phyloP scores from a whole-genome alignment of 352 stramenopile species.

The Paralagenidium karlingii region DNA sequence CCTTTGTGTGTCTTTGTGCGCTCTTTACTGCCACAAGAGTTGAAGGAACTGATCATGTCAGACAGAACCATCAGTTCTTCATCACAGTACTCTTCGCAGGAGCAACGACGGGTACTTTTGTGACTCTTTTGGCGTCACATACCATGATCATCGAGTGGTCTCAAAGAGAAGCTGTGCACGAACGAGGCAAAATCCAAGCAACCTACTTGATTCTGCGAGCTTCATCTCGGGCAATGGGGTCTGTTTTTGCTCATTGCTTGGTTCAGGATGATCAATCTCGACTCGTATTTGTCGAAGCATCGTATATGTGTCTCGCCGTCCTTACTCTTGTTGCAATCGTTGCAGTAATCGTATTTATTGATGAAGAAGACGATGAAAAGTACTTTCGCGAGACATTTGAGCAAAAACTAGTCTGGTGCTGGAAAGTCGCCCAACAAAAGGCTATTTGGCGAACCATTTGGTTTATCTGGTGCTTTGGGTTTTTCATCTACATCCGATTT shows the following conservation, averaged over 20 bases:
- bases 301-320: too few species aligned
- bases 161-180: slow-evolving; percentile 38
- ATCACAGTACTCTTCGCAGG: slow-evolving; percentile 28
- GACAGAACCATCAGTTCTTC: too few species aligned
- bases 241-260: too few species aligned
- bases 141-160: slow-evolving; percentile 52
- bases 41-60: slow-evolving; percentile 18
- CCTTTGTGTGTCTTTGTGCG: slow-evolving; percentile 25
- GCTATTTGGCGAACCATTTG: slow-evolving; percentile 49
- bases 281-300: too few species aligned
- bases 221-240: too few species aligned
- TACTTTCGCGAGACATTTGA: too few species aligned
- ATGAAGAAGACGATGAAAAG: too few species aligned
- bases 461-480: slow-evolving; percentile 27
- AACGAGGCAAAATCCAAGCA: slow-evolving; percentile 37
- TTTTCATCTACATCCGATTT: slow-evolving; percentile 11
- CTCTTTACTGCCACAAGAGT: slow-evolving; percentile 5
- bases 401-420: too few species aligned
- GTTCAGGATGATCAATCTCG: too few species aligned
- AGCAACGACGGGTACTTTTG: slow-evolving; percentile 57
- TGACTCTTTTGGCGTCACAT: too few species aligned
- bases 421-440: slow-evolving; percentile 71
- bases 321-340: too few species aligned
- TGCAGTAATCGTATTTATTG: too few species aligned
- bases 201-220: slow-evolving; percentile 57